These are phyloP conservation scores for Tricholoma matsutake DNA, from an alignment of 768 basidiomycete genomes.

Conservation along the genomic window DNA sequence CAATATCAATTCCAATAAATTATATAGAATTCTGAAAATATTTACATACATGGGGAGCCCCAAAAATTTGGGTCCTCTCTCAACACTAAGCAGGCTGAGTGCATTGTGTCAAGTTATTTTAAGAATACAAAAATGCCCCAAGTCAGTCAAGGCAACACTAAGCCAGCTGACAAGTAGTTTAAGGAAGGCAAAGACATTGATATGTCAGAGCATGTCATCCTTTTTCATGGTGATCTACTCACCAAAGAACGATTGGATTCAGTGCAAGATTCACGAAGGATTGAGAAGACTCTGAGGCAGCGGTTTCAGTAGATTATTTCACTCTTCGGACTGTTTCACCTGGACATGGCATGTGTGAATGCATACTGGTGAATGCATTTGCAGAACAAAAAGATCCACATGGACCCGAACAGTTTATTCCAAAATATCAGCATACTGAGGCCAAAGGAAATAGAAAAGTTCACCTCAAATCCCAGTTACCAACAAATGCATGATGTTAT, in stretches of 20 bases:
- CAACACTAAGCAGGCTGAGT: too few species aligned
- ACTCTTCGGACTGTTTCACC: too few species aligned
- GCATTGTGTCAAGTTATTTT: too few species aligned
- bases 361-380: too few species aligned
- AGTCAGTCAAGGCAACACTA: too few species aligned
- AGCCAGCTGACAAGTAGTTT: not conserved
- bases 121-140: too few species aligned
- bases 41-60: too few species aligned
- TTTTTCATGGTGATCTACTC: constrained; percentile 21
- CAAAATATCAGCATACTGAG: constrained; percentile 12
- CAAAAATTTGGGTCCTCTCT: too few species aligned
- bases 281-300: constrained; percentile 12
- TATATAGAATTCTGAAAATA: too few species aligned
- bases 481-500: constrained; percentile 27
- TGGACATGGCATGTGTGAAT: too few species aligned
- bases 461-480: constrained; percentile 23
- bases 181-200: not conserved
- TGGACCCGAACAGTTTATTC: constrained; percentile 3
- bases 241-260: constrained; percentile 16
- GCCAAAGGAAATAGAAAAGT: constrained; percentile 21
- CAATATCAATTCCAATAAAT: too few species aligned
- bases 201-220: constrained; percentile 8
- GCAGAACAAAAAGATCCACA: too few species aligned
- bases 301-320: constrained; percentile 7
- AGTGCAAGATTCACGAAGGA: constrained; percentile 2